phyloP scores from a whole-genome alignment of 1,284 basidiomycete species.

The Bondarzewia mesenterica region DNA sequence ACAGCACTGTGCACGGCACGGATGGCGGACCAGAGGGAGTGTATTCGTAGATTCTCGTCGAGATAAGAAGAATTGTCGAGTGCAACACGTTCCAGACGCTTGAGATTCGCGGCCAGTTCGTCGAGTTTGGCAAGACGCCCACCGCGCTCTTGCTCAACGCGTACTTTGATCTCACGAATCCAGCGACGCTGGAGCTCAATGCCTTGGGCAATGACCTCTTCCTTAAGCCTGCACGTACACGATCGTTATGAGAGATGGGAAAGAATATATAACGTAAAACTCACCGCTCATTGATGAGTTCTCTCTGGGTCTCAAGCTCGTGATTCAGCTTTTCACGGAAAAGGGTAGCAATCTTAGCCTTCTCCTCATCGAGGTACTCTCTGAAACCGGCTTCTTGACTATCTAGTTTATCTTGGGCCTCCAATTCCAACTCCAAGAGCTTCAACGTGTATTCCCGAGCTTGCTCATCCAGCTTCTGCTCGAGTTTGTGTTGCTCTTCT shows the following conservation, averaged over 20 bases:
- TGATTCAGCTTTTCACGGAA: slow-evolving; percentile 85
- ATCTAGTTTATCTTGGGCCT: slow-evolving; percentile 77
- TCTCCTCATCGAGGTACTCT: slow-evolving; percentile 78
- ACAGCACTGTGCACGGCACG: slow-evolving; percentile 56
- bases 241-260: background rate
- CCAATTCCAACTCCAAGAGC: slow-evolving; percentile 79
- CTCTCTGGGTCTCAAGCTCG: slow-evolving; percentile 85
- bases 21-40: slow-evolving; percentile 73
- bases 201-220: slow-evolving; percentile 93
- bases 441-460: slow-evolving; percentile 79
- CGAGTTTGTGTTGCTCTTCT: slow-evolving; percentile 72
- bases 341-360: slow-evolving; percentile 62
- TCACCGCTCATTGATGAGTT: slow-evolving; percentile 90
- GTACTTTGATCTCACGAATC: slow-evolving; percentile 93
- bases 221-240: slow-evolving; percentile 61
- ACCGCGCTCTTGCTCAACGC: slow-evolving; percentile 94
- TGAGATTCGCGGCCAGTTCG: slow-evolving; percentile 84
- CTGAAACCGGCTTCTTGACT: slow-evolving; percentile 84
- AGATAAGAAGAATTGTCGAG: slow-evolving; percentile 87
- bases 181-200: slow-evolving; percentile 96
- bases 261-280: slow-evolving; percentile 13
- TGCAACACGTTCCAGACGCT: slow-evolving; percentile 85
- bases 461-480: slow-evolving; percentile 77
- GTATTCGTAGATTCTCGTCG: slow-evolving; percentile 84
- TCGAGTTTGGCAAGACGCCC: slow-evolving; percentile 93